phyloP scores from a whole-genome alignment of 768 basidiomycete genomes.

The Russula dissimulans region DNA sequence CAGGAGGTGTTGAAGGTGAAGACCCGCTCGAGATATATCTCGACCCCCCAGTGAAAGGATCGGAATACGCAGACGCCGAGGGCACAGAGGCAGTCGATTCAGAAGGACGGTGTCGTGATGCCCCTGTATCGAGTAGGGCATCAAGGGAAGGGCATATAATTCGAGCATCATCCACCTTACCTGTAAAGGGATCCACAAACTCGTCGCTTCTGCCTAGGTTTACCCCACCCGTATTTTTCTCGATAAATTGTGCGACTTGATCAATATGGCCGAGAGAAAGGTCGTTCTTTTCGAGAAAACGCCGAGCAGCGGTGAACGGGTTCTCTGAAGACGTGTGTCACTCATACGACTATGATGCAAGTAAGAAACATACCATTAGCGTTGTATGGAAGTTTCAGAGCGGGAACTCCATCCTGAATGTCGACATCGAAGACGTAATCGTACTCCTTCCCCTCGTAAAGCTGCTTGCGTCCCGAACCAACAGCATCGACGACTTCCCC shows the following conservation, averaged over 20 bases:
- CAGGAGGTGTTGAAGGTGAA: conserved; percentile 24
- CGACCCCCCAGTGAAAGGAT: conserved; percentile 69
- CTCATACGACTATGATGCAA: background rate
- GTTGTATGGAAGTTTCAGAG: conserved; percentile 92
- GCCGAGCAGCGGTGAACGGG: conserved; percentile 80
- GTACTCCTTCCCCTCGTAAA: conserved; percentile 91
- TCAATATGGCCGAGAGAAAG: conserved; percentile 78
- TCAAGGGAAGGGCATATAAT: background rate
- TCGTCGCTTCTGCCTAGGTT: conserved; percentile 53
- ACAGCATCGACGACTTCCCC: conserved; percentile 96
- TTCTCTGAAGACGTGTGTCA: conserved; percentile 51
- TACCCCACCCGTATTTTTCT: conserved; percentile 79
- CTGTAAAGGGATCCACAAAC: conserved; percentile 87
- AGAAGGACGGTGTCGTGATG: conserved; percentile 28
- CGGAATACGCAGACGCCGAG: conserved; percentile 35
- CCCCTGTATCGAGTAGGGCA: conserved; percentile 20
- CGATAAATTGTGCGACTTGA: conserved; percentile 87
- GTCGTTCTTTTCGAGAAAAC: conserved; percentile 77
- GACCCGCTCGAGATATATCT: conserved; percentile 41
- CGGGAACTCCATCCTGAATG: conserved; percentile 84
- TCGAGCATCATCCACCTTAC: conserved; percentile 28
- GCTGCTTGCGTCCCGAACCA: conserved; percentile 79
- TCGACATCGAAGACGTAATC: conserved; percentile 99
- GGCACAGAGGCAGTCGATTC: conserved; percentile 25
- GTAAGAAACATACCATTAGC: conserved; percentile 50